Base-by-base conservation (phyloP, 2,329 filamentous ascomycete species). In the Cladosporium sp. region DNA sequence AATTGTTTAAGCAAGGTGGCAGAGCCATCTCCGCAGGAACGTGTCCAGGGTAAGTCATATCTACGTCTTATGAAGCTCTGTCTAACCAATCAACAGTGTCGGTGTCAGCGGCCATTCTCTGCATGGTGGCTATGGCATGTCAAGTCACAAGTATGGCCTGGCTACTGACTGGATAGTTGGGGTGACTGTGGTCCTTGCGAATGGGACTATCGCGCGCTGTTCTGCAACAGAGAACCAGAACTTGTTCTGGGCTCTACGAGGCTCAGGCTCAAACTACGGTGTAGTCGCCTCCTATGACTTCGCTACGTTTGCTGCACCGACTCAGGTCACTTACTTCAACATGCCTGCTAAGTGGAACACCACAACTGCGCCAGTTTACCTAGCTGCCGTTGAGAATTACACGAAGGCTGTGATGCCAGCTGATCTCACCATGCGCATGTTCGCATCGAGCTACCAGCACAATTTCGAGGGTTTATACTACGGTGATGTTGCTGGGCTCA, bases 181-280 rank as follows among this genome's bases (percentile, higher is more conserved):
- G 10, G 62, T 68, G 56, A 66, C 65, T 18, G 65, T 66, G 31
- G 62, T 68, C 10, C 57, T 66, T 21, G 67, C 67, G 5, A 66
- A 68, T 23, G 67, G 49, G 3, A 61, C 67, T 12, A 65, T 65
- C 10, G 16, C 55, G 11, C 53, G 53, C n/a, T 46, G 52, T 28
- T 64, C 46, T 58, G 61, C 60, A 18, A 68, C 57, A 23, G 33
- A 67, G 16, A 40, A 67, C 29, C 37, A 68, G 1, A 69, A 72
- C 60, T 65, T 72, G 26, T 71, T 70, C 65, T 72, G 69, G 69
- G 70, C 68, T 16, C 55, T 71, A 5, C 62, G 63, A 23, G 71
- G 70, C n/a, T 70, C 68, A 6, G 67, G 68, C 11, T 66, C 62
- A 52, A 68, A 65, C 31, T 71, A 72, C 40, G 69, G 71, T 23